phyloP scores from a whole-genome alignment of 1,284 basidiomycete genomes.

The Ceratobasidium sp. region DNA sequence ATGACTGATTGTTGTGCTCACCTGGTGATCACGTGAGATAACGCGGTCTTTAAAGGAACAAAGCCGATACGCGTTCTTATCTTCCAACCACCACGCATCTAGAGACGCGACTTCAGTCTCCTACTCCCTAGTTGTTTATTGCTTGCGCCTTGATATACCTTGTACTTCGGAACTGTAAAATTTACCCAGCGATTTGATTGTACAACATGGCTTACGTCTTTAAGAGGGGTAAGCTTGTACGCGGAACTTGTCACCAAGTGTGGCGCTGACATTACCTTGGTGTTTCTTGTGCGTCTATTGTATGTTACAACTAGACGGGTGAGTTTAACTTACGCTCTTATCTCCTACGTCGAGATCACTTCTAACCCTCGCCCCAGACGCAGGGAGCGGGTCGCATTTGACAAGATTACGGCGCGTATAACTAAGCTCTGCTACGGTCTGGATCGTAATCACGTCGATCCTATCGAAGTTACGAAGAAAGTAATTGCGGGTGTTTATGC shows the following conservation, averaged over 20 bases:
- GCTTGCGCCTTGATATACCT: slow-evolving; percentile 34
- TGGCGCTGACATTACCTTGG: slow-evolving; percentile 45
- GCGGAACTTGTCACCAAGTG: background rate
- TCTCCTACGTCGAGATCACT: background rate
- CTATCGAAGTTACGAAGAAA: slow-evolving; percentile 86
- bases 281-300: slow-evolving; percentile 32
- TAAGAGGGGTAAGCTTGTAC: slow-evolving; percentile 72
- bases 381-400: slow-evolving; percentile 88
- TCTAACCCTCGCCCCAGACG: slow-evolving; percentile 63
- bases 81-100: slow-evolving; percentile 41
- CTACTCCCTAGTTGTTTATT: background rate
- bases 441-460: slow-evolving; percentile 92
- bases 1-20: slow-evolving; percentile 27
- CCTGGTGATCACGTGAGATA: background rate
- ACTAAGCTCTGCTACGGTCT: slow-evolving; percentile 98
- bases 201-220: slow-evolving; percentile 74
- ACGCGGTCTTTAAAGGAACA: slow-evolving; percentile 25
- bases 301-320: slow-evolving; percentile 46
- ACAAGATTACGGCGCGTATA: slow-evolving; percentile 93
- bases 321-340: background rate
- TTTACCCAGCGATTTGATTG: slow-evolving; percentile 17
- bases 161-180: slow-evolving; percentile 32
- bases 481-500: slow-evolving; percentile 96
- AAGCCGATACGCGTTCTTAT: slow-evolving; percentile 35
- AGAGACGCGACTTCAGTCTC: slow-evolving; percentile 15